Conservation (phyloP, 2,329 filamentous ascomycete species). For the Cordyceps pruinosa region DNA sequence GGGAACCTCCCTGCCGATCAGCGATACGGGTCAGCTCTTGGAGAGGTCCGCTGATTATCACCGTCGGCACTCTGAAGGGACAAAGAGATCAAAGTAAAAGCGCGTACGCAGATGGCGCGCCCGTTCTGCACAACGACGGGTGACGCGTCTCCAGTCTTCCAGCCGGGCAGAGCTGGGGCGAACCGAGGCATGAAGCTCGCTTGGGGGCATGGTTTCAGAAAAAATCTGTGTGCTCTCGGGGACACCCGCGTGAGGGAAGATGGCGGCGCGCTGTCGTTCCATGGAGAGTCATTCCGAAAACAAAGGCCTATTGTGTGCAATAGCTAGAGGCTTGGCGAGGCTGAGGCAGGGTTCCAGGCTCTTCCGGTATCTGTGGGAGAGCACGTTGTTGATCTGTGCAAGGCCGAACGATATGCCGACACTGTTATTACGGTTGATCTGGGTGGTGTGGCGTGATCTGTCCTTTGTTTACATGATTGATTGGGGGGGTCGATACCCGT, state of each 20-base stretch:
- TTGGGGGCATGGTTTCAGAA: constrained; percentile 1
- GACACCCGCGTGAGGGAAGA: background rate
- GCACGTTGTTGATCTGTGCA: no score
- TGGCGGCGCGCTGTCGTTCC: no score
- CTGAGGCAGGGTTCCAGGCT: background rate
- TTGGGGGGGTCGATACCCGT: background rate
- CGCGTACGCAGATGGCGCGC: no score
- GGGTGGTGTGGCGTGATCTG: background rate
- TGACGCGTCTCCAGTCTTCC: background rate
- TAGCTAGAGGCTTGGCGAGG: background rate
- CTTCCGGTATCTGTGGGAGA: background rate
- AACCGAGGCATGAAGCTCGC: background rate
- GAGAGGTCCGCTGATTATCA: no score
- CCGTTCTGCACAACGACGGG: background rate
- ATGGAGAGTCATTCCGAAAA: no score
- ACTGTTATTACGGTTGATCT: background rate
- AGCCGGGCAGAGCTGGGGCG: background rate
- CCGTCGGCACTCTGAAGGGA: no score
- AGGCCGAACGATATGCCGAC: background rate
- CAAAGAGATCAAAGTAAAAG: background rate
- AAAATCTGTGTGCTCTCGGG: background rate
- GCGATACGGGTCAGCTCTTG: no score
- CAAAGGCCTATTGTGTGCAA: no score
- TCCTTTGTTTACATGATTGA: background rate
- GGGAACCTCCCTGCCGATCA: no score